Percentiles rank a stretch among this genome's conserved stretches.
phyloP scores from a whole-genome alignment of 2,329 filamentous ascomycete genomes.

The Verticillium nubilum region DNA sequence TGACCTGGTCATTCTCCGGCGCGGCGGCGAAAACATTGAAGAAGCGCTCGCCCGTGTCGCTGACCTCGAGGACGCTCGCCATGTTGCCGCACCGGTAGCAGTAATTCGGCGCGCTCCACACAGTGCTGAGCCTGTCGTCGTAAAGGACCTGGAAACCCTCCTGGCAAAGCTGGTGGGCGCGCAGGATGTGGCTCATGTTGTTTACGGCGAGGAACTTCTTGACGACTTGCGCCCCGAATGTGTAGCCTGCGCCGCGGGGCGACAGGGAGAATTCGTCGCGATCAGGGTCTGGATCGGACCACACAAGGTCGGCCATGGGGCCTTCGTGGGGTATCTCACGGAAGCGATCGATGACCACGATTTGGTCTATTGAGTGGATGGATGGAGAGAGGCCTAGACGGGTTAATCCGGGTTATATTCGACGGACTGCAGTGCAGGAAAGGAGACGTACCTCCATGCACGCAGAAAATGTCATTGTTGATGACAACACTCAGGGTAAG shows the following conservation, averaged over 20 bases:
- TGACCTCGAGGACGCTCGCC: constrained; percentile 94
- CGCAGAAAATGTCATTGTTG: constrained; percentile 98
- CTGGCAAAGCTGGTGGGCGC: constrained; percentile 97
- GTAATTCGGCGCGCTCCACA: constrained; percentile 97
- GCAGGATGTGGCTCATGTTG: constrained; percentile 93
- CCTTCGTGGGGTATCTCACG: constrained; percentile 98
- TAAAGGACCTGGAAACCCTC: constrained; percentile 97
- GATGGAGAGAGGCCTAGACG: constrained; percentile 68
- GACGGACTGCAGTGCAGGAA: too few species aligned
- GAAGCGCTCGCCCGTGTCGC: constrained; percentile 84
- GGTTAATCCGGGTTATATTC: background rate
- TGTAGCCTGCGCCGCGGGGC: constrained; percentile 91
- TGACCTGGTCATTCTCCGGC: constrained; percentile 88
- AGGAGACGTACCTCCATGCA: constrained; percentile 66
- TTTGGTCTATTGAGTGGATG: constrained; percentile 98
- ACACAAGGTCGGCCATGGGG: constrained; percentile 98
- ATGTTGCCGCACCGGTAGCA: constrained; percentile 95
- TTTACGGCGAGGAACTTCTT: constrained; percentile 98
- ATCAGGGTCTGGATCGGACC: constrained; percentile 97
- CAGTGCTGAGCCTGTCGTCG: constrained; percentile 88
- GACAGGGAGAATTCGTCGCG: constrained; percentile 94
- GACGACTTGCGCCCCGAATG: constrained; percentile 94
- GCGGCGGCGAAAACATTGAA: constrained; percentile 98
- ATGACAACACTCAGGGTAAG: constrained; percentile 95
- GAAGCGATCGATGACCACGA: constrained; percentile 99